Base-by-base conservation (phyloP, 2,329 filamentous ascomycete species). In the Diaporthe sp. region DNA sequence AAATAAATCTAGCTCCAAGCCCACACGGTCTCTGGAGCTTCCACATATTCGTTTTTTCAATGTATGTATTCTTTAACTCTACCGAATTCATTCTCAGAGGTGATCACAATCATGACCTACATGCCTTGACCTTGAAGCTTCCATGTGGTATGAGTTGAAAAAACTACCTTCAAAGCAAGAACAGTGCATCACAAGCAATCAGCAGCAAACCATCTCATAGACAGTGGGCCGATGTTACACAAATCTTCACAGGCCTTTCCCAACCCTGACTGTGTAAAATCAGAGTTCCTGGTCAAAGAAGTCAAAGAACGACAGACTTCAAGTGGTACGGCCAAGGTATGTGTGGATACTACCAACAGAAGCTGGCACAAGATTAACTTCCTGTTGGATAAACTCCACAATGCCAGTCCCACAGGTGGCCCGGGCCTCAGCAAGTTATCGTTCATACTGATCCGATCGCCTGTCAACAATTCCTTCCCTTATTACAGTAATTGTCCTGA, bases 311-410 rank as follows among this genome's bases (percentile, higher is more conserved):
- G 13, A 42, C 34, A 70, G n/a, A 55, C 34, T 42, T 42, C 49
- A 42, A 55, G 65, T 55, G 34, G 9, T 37, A 39, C 6, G 1
- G 47, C 34, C 7, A 8, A 55, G 9, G n/a, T 8, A 39, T 20
- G 12, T 70, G 65, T 55, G 65, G 65, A 31, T 70, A 55, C 65
- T 39, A 42, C 47, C 65, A 70, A 42, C 13, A 70, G 47, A 51
- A 70, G 65, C 34, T 53, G 65, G 31, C 65, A 25, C 47, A 25
- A 68, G 65, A 39, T 68, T 37, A 20, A 39, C 31, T 39, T 53
- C 17, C 22, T 25, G 31, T 13, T 68, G 65, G 44, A 42, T 31
- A 53, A 53, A 39, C 47, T 51, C 65, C 65, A 68, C 65, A 51
- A 53, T 39, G 31, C 47, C 47, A 39, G 47, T 68, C 47, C 65